Evolutionary conservation across 176 grass and related monocot genomes (phyloP).

Genomic region (Dendrocalamus sinicus): DNA sequence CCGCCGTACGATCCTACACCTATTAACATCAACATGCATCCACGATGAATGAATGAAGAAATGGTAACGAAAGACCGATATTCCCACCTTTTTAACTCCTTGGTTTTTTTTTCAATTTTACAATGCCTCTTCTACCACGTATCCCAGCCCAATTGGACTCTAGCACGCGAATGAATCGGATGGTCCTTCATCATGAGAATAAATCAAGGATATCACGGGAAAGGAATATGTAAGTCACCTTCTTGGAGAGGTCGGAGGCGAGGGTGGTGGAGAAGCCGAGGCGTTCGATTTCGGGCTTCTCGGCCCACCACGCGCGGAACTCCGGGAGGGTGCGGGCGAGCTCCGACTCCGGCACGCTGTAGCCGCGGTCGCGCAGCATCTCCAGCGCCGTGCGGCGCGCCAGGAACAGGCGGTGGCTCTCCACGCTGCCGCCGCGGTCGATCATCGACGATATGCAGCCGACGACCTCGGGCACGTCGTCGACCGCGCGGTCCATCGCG

Average conservation of each 20-base stretch:
- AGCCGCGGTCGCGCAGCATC: conserved; percentile 89
- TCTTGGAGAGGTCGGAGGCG: conserved; percentile 55
- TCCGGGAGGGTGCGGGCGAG: conserved; percentile 64
- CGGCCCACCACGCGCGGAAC: conserved; percentile 75
- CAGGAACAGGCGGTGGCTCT: conserved; percentile 81
- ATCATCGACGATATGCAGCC: conserved; percentile 68
- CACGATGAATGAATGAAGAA: not conserved
- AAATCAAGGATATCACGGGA: not conserved
- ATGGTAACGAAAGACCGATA: not conserved
- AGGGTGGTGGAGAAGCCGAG: conserved; percentile 62
- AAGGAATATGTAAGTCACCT: conserved; percentile 42
- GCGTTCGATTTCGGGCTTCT: conserved; percentile 48
- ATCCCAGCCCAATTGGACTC: conserved; percentile 2
- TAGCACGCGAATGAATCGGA: not conserved
- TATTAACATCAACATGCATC: conserved; percentile 2
- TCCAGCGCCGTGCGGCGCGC: conserved; percentile 81
- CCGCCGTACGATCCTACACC: not conserved
- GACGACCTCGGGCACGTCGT: conserved; percentile 24
- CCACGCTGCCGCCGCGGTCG: conserved; percentile 57
- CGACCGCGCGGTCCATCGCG: not conserved
- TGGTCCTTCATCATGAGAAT: not conserved
- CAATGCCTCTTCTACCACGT: not conserved
- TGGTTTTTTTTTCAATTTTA: not conserved
- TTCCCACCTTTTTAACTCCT: not conserved
- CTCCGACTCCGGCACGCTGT: conserved; percentile 52